These are phyloP conservation scores for Ophiostoma triangulosporum DNA, from an alignment of 2,329 filamentous ascomycete genomes.

Conservation along the genomic window DNA sequence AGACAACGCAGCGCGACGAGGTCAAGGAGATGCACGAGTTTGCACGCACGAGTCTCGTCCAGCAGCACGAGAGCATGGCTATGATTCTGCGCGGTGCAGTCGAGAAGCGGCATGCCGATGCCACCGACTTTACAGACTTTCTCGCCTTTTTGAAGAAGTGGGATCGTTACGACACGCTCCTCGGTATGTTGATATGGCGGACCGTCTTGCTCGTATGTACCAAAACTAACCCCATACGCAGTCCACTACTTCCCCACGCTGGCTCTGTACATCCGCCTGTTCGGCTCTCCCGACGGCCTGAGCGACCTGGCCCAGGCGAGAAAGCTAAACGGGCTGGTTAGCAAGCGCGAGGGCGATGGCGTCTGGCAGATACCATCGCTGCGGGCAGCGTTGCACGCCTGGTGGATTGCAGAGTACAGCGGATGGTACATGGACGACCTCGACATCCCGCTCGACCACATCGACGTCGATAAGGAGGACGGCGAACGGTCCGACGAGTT, in stretches of 20 bases:
- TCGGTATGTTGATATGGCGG: constrained; percentile 32
- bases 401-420: constrained; percentile 91
- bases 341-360: constrained; percentile 50
- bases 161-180: constrained; percentile 60
- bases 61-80: constrained; percentile 80
- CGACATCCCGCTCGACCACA: constrained; percentile 42
- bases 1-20: constrained; percentile 46
- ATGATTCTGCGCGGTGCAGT: constrained; percentile 69
- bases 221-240: constrained; percentile 18
- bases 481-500: constrained; percentile 60
- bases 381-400: constrained; percentile 63
- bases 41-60: constrained; percentile 64
- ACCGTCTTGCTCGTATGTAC: neutral
- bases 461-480: constrained; percentile 57
- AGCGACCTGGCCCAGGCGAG: constrained; percentile 37
- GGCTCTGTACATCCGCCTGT: constrained; percentile 61
- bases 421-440: constrained; percentile 72
- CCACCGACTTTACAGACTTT: constrained; percentile 61
- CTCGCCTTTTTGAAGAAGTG: constrained; percentile 53
- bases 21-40: constrained; percentile 67
- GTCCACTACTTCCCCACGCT: constrained; percentile 76
- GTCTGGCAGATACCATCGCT: constrained; percentile 62
- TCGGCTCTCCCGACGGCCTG: constrained; percentile 64
- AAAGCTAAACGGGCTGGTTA: constrained; percentile 28
- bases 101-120: constrained; percentile 56